Base-by-base conservation (phyloP, 495 filamentous ascomycete species). In the Bathelium albidoporum region DNA sequence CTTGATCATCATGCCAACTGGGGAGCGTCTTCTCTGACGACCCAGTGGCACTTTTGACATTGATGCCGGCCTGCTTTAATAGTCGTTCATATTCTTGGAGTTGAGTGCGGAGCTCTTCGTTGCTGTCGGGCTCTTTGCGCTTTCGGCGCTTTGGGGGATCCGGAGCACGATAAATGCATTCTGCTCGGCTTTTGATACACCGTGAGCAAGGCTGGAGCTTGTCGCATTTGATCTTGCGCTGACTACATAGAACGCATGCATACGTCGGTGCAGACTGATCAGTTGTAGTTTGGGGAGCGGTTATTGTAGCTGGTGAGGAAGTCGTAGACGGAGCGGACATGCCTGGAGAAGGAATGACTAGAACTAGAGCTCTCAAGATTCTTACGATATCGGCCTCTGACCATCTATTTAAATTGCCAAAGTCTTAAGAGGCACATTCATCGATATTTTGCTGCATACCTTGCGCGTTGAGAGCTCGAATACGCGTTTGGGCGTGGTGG, bases 141-240 rank as follows among this genome's bases (percentile, higher is more conserved):
- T 69, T 69, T 5, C 67, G 61, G 5, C 49, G 49, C 41, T 69
- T 69, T 11, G 64, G 43, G 14, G 67, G 67, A 24, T 62, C 52
- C 16, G 67, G 67, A 18, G 65, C 67, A n/a, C 66, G 61, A 34
- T 69, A 69, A 29, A 36, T 20, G 34, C 68, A 69, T 11, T 67
- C 53, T 31, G 63, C 43, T 20, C 65, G 34, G 10, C 34, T 60
- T 26, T 61, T 65, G 32, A 49, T 55, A 59, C 68, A 69, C 3
- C 65, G 66, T 31, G 65, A 64, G 58, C 68, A 69, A 18, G 58
- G 59, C 7, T 65, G 68, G 20, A 60, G 28, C 45, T 66, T 69
- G 58, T 69, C 68, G 65, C 68, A 69, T 32, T 65, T 64, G 11
- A 69, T 65, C 32, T 69, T 69, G 7, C 68, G 34, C 14, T 59